A percentile compares a stretch with the other conserved stretches of the same genome.
These are phyloP conservation scores for Petrea volubilis DNA, from an alignment of 257 asterid species.

Conservation along the genomic window DNA sequence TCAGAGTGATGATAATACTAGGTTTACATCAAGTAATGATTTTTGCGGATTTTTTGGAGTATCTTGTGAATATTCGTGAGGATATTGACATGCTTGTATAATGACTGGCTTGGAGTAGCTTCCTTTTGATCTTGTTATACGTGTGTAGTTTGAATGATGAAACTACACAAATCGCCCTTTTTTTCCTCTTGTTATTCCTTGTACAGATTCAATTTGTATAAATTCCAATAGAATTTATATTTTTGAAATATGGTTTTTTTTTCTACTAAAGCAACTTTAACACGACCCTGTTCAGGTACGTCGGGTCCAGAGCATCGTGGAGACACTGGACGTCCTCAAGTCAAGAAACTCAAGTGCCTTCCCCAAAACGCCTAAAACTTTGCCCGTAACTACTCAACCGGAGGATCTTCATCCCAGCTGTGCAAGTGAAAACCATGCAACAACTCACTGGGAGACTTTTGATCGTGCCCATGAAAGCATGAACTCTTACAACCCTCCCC, in stretches of 20 bases:
- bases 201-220: not conserved
- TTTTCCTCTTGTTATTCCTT: too few relatives aligned
- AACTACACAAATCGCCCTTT: too few relatives aligned
- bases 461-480: not conserved
- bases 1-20: too few relatives aligned
- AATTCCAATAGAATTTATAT: not conserved
- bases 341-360: slow-evolving; percentile 25
- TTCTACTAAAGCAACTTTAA: not conserved
- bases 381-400: not conserved
- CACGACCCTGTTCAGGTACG: slow-evolving; percentile 30
- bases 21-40: too few relatives aligned
- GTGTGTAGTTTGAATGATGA: too few relatives aligned
- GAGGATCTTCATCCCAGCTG: not conserved
- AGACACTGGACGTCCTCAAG: slow-evolving; percentile 31
- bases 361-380: slow-evolving; percentile 1
- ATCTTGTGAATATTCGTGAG: too few relatives aligned
- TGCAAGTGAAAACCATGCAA: not conserved
- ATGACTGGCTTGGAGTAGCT: too few relatives aligned
- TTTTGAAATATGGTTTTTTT: not conserved
- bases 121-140: too few relatives aligned
- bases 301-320: slow-evolving; percentile 39
- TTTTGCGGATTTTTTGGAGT: too few relatives aligned
- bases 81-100: too few relatives aligned
- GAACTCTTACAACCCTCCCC: not conserved
- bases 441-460: slow-evolving; percentile 10